Percentiles rank a stretch among this genome's conserved stretches.
Conservation (phyloP, 2,329 filamentous ascomycete genomes). For the Ophiostoma ips region DNA sequence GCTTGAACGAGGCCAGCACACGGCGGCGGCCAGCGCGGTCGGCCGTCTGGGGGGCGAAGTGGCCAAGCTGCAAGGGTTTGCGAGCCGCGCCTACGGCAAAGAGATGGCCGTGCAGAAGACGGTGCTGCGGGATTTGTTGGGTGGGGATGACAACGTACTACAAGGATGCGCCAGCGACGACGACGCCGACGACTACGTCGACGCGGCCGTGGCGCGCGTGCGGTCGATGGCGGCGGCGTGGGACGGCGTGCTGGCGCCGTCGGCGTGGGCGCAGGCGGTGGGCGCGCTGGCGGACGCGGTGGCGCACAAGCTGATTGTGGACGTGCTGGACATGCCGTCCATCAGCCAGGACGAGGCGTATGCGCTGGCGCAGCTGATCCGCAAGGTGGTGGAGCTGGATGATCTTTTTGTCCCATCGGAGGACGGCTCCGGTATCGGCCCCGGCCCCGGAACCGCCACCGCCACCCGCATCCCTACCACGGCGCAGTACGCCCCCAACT, state of each 20-base stretch:
- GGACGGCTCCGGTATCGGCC: neutral
- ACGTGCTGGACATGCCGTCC: conserved; percentile 47
- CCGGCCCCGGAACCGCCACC: neutral
- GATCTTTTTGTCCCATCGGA: conserved; percentile 29
- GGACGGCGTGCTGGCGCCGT: conserved; percentile 43
- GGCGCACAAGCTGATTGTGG: conserved; percentile 43
- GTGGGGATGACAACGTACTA: conserved; percentile 44
- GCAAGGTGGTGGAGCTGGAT: conserved; percentile 42
- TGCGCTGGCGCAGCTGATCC: conserved; percentile 44
- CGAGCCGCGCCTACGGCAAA: conserved; percentile 45
- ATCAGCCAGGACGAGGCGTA: conserved; percentile 53
- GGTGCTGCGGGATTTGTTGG: conserved; percentile 46
- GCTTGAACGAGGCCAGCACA: no score
- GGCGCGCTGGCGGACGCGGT: conserved; percentile 46
- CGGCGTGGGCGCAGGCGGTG: conserved; percentile 48
- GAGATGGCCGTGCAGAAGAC: conserved; percentile 49
- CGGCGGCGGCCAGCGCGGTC: no score
- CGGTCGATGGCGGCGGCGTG: conserved; percentile 40
- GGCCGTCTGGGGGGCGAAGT: conserved; percentile 47
- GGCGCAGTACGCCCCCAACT: conserved; percentile 45
- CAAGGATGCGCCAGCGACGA: conserved; percentile 19
- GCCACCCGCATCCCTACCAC: conserved; percentile 37
- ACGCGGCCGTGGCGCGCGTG: conserved; percentile 38
- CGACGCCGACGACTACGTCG: conserved; percentile 37
- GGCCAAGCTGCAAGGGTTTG: conserved; percentile 44